These are phyloP conservation scores for Fistulinella prunicolor DNA, from an alignment of 768 basidiomycete genomes.

Conservation along the genomic window DNA sequence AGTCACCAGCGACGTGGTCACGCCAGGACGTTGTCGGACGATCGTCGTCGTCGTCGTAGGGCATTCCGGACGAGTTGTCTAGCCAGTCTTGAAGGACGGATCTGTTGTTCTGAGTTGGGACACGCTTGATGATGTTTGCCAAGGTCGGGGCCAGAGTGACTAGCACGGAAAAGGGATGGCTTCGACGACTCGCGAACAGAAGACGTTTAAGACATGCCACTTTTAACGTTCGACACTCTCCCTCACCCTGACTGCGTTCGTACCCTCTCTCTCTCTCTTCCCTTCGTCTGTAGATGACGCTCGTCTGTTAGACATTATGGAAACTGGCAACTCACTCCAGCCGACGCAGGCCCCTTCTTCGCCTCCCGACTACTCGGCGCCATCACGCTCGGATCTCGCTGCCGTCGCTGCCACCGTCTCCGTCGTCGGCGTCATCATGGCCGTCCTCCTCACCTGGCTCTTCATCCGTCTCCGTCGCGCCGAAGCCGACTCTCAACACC, in stretches of 20 bases:
- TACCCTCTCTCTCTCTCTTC: too few species aligned
- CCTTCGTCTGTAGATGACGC: too few species aligned
- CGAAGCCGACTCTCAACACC: background rate
- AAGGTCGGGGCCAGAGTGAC: background rate
- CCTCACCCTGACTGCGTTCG: too few species aligned
- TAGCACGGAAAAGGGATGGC: background rate
- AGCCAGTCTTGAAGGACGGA: conserved; percentile 52
- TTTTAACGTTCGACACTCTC: too few species aligned
- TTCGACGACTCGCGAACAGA: background rate
- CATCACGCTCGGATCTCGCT: conserved; percentile 14
- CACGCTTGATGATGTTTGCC: background rate
- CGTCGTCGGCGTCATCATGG: conserved; percentile 25
- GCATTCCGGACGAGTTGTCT: conserved; percentile 5
- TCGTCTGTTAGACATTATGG: too few species aligned
- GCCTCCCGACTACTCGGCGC: conserved; percentile 14
- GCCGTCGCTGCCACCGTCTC: conserved; percentile 26
- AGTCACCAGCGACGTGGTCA: conserved; percentile 51
- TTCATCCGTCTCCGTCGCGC: conserved; percentile 22
- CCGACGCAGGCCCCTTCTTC: background rate
- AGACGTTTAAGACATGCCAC: background rate
- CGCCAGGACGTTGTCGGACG: conserved; percentile 42
- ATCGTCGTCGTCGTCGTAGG: conserved; percentile 31
- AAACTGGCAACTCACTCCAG: background rate
- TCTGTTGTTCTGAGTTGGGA: background rate
- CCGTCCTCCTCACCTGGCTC: conserved; percentile 25